Conservation (phyloP, 2,329 filamentous ascomycete species). For the Cyphellophora europaea region DNA sequence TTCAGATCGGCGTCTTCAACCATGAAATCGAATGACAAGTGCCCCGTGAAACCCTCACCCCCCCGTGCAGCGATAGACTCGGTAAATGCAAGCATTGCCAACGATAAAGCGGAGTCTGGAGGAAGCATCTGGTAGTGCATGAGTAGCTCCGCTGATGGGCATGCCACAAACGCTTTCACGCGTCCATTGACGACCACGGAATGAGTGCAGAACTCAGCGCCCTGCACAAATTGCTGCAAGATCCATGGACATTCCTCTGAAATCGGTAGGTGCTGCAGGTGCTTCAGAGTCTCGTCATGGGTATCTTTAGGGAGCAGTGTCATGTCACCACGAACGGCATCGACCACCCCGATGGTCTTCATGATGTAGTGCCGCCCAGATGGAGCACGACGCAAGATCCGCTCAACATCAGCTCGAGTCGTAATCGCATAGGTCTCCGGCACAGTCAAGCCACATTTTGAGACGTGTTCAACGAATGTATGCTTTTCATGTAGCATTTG, state of each 20-base stretch:
- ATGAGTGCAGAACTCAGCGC: conserved; percentile 63
- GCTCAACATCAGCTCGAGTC: conserved; percentile 43
- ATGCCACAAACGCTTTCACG: conserved; percentile 58
- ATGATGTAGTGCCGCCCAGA: conserved; percentile 49
- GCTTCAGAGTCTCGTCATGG: conserved; percentile 41
- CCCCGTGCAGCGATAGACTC: conserved; percentile 43
- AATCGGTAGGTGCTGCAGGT: conserved; percentile 47
- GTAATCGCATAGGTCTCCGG: conserved; percentile 47
- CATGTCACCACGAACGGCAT: conserved; percentile 51
- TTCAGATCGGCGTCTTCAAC: conserved; percentile 37
- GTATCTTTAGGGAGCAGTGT: conserved; percentile 53
- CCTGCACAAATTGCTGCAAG: conserved; percentile 58
- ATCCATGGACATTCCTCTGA: conserved; percentile 51
- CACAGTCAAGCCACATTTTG: conserved; percentile 43
- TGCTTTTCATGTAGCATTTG: conserved; percentile 55
- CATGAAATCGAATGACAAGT: conserved; percentile 64
- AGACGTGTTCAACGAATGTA: conserved; percentile 52
- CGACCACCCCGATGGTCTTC: conserved; percentile 56
- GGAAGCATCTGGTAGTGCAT: conserved; percentile 59
- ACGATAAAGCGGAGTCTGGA: conserved; percentile 42
- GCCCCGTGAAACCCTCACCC: conserved; percentile 51
- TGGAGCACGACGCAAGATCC: conserved; percentile 38
- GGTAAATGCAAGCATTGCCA: conserved; percentile 58
- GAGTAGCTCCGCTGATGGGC: conserved; percentile 51
- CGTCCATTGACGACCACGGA: conserved; percentile 56